Percentiles rank a stretch among this genome's conserved stretches.
phyloP scores from a whole-genome alignment of 169 alveolate species.

The Plasmodium yoelii region DNA sequence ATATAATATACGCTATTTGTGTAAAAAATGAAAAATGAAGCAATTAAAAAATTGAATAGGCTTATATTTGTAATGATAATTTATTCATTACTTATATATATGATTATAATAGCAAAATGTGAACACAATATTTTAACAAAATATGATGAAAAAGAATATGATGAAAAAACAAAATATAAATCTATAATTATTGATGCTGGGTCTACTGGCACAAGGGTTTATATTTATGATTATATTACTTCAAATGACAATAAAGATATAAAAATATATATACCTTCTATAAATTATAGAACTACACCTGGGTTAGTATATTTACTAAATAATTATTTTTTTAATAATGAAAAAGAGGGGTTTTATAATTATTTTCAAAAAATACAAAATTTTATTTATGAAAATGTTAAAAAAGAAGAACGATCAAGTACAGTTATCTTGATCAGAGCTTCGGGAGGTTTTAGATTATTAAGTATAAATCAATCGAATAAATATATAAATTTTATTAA shows the following conservation, averaged over 20 bases:
- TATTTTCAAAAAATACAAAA: slow-evolving; percentile 62
- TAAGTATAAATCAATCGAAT: slow-evolving; percentile 45
- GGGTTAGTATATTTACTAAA: slow-evolving; percentile 71
- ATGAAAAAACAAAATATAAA: slow-evolving; percentile 12
- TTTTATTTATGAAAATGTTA: slow-evolving; percentile 61
- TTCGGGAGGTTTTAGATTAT: slow-evolving; percentile 75
- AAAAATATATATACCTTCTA: slow-evolving; percentile 61
- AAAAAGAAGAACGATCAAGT: slow-evolving; percentile 25
- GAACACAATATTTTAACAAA: background rate
- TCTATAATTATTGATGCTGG: slow-evolving; percentile 76
- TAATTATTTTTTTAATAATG: slow-evolving; percentile 35
- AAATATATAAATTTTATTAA: slow-evolving; percentile 55
- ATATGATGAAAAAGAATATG: background rate
- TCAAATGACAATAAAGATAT: slow-evolving; percentile 24
- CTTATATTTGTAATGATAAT: slow-evolving; percentile 13
- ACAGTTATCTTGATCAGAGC: slow-evolving; percentile 71
- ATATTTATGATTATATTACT: slow-evolving; percentile 63
- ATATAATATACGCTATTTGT: background rate
- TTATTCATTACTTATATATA: slow-evolving; percentile 7
- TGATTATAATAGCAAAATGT: slow-evolving; percentile 5
- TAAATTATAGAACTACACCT: slow-evolving; percentile 61
- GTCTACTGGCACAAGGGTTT: slow-evolving; percentile 75
- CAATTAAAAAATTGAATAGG: slow-evolving; percentile 5
- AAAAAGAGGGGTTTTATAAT: slow-evolving; percentile 37
- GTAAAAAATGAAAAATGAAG: slow-evolving; percentile 61